Percentiles rank a stretch among this genome's conserved stretches.
phyloP scores from a whole-genome alignment of 2,329 filamentous ascomycete species.

The Diaporthe citri region DNA sequence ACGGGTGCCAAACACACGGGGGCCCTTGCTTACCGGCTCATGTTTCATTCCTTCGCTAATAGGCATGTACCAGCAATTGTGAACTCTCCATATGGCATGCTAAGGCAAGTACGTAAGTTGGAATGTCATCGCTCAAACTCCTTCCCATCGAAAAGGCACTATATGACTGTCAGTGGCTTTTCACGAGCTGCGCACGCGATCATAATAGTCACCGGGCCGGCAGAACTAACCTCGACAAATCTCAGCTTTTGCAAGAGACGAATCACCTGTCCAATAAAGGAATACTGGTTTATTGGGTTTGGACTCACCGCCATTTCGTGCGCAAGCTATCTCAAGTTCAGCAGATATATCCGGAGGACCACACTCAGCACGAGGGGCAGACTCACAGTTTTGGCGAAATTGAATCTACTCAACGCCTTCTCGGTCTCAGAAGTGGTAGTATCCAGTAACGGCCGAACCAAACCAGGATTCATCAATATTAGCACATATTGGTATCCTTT shows the following conservation, averaged over 20 bases:
- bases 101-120: neutral
- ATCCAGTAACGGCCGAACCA: constrained; percentile 1
- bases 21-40: constrained; percentile 1
- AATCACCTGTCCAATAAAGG: fast-evolving
- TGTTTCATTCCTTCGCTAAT: too few species aligned
- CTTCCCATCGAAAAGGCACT: neutral
- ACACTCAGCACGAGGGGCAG: too few species aligned
- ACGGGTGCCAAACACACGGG: fast-evolving
- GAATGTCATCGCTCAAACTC: neutral
- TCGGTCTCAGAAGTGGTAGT: neutral
- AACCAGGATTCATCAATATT: neutral
- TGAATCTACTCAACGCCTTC: neutral
- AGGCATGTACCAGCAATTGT: neutral
- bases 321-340: neutral
- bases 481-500: neutral
- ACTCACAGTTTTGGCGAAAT: constrained; percentile 8
- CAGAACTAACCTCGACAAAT: neutral
- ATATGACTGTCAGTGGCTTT: neutral
- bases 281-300: neutral
- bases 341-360: neutral
- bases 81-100: neutral
- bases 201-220: too few species aligned
- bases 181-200: too few species aligned
- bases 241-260: neutral
- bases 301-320: constrained; percentile 10